These are phyloP conservation scores for Amaranthus hypochondriacus DNA, from an alignment of 148 eudicot genomes.

Conservation along the genomic window DNA sequence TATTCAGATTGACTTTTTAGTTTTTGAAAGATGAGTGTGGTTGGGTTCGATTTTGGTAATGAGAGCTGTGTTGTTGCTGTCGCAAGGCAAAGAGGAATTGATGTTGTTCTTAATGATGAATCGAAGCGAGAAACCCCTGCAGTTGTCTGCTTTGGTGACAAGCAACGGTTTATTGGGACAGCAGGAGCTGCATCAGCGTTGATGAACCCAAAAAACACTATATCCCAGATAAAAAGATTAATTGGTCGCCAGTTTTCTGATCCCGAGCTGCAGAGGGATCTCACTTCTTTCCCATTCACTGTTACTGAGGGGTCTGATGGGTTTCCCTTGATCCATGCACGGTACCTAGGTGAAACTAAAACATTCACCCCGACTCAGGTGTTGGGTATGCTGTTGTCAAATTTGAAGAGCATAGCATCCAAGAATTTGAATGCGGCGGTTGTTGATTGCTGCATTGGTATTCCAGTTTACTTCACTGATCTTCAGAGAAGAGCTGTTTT, in stretches of 20 bases:
- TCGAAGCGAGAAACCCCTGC: slow-evolving; percentile 89
- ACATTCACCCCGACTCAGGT: slow-evolving; percentile 75
- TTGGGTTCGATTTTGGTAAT: slow-evolving; percentile 85
- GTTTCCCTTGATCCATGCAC: slow-evolving; percentile 67
- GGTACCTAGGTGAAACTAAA: slow-evolving; percentile 57
- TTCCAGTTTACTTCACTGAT: slow-evolving; percentile 84
- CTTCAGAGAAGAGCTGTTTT: slow-evolving; percentile 79
- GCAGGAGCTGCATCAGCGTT: slow-evolving; percentile 85
- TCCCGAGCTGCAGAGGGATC: slow-evolving; percentile 71
- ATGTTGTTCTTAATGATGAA: slow-evolving; percentile 85
- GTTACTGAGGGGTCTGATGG: slow-evolving; percentile 90
- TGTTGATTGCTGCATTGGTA: slow-evolving; percentile 84
- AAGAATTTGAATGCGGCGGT: slow-evolving; percentile 82
- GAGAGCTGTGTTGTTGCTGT: slow-evolving; percentile 41
- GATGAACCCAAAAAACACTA: slow-evolving; percentile 89
- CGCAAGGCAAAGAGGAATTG: slow-evolving; percentile 70
- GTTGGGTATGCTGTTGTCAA: slow-evolving; percentile 68
- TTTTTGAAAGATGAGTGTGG: slow-evolving; percentile 70
- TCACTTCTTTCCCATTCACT: slow-evolving; percentile 55
- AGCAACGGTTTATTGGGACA: slow-evolving; percentile 80
- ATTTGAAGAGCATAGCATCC: slow-evolving; percentile 76
- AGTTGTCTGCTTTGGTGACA: slow-evolving; percentile 81
- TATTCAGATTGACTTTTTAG: slow-evolving; percentile 6
- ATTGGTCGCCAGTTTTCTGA: slow-evolving; percentile 70
- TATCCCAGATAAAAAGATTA: slow-evolving; percentile 71